Percentiles rank a stretch among this genome's conserved stretches.
phyloP scores from a whole-genome alignment of 2,329 filamentous ascomycete genomes.

The Akanthomyces lecanii region DNA sequence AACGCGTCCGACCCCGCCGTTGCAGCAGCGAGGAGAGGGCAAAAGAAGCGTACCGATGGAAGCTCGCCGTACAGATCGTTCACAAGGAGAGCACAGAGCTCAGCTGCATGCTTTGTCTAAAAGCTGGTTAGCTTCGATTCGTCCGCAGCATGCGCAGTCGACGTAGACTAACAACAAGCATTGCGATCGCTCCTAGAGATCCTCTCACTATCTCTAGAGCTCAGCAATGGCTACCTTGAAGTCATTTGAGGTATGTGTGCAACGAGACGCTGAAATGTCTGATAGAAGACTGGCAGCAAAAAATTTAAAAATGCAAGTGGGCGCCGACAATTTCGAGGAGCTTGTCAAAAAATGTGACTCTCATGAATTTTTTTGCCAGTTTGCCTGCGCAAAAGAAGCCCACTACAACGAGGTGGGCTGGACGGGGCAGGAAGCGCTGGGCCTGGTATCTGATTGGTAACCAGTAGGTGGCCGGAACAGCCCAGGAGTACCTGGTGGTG shows the following conservation, averaged over 20 bases:
- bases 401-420: slow-evolving; percentile 2
- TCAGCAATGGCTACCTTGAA: slow-evolving; percentile 63
- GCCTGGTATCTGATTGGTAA: neutral
- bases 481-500: slow-evolving; percentile 3
- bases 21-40: neutral
- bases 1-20: neutral
- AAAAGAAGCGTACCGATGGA: slow-evolving; percentile 66
- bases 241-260: slow-evolving; percentile 49
- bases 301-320: neutral
- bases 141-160: neutral
- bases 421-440: neutral
- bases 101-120: slow-evolving; percentile 68
- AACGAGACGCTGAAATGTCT: neutral
- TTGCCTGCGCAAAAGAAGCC: slow-evolving; percentile 6
- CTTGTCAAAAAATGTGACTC: slow-evolving; percentile 12
- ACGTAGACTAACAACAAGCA: slow-evolving; percentile 45
- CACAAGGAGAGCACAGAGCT: slow-evolving; percentile 87
- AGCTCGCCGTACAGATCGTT: slow-evolving; percentile 89
- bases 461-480: neutral
- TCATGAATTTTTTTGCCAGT: slow-evolving; percentile 17
- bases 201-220: slow-evolving; percentile 76
- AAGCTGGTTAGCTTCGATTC: slow-evolving; percentile 19
- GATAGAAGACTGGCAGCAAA: neutral
- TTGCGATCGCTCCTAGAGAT: slow-evolving; percentile 68
- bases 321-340: neutral